Evolutionary conservation across 2,329 filamentous ascomycete genomes (phyloP), one percentile per base, ranked within the genome.

Genomic region (Arachnomyces sp.): DNA sequence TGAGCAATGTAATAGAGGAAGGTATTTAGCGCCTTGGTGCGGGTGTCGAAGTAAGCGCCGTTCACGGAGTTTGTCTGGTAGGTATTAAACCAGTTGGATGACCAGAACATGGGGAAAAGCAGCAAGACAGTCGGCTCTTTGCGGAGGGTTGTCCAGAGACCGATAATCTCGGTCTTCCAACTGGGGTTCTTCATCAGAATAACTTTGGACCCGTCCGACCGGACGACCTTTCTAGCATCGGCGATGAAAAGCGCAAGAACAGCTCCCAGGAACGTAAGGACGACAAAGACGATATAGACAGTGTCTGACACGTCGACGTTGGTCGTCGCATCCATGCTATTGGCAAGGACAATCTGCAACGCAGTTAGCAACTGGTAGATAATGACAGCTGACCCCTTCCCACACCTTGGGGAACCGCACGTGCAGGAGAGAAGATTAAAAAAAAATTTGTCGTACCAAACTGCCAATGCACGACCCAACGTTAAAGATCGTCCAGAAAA

Each of bases 401-500:
- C n/a, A n/a, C n/a, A n/a, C n/a, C n/a, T n/a, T n/a, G n/a, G n/a
- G n/a, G n/a, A n/a, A n/a, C n/a, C n/a, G n/a, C n/a, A n/a, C n/a
- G n/a, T n/a, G n/a, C n/a, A n/a, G n/a, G n/a, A n/a, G n/a, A n/a
- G n/a, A n/a, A n/a, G n/a, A n/a, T n/a, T n/a, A n/a, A n/a, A n/a
- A n/a, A n/a, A n/a, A n/a, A n/a, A n/a, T n/a, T n/a, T n/a, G n/a
- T 3, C 45, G 38, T n/a, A 48, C 70, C 62, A 77, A 53, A 55
- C 79, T 77, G 50, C 86, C 86, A 56, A 92, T 84, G 49, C 90
- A 86, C 52, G 78, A 86, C 49, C 86, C 86, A 44, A 86, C 61
- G 66, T 92, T 92, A 75, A 92, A 92, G 56, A 93, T 89, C 63
- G 84, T 78, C 86, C 86, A 92, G 67, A 92, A 92, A 71, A 77